Evolutionary conservation across 345 rosid genomes (phyloP), one percentile per base, ranked within the genome.

Genomic region (Eucalyptus erythrocorys): DNA sequence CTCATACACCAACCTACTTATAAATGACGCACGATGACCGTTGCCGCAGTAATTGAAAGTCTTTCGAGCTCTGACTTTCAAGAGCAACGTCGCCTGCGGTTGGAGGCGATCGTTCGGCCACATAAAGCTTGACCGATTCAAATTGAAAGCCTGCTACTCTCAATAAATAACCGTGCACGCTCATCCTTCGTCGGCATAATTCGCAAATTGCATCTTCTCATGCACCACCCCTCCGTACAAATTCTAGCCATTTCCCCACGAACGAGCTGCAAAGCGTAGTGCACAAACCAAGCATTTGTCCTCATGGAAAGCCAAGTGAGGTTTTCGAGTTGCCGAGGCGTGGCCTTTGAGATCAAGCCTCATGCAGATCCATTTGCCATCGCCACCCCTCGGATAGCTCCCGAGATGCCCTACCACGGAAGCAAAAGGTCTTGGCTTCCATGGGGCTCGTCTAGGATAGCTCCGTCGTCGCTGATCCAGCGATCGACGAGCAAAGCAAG

Each of bases 271-370:
- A 71, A 37, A 71, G 27, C 45, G 12, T 71, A 40, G 82, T 71
- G 14, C 82, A 37, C 45, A 21, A 76, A 76, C 47, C 82, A 76
- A 76, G 82, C 47, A 76, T 5, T 68, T 10, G 47, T 76, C 47
- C 82, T 50, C 68, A 94, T 94, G 94, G 91, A 93, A 59, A 85
- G 68, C 49, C 92, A 94, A 4, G 92, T 93, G 53, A 92, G 97
- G 90, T 95, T 95, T 89, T 91, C 94, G 22, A 95, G 98, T 90
- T 96, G 96, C 92, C 87, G 97, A 91, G 98, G 95, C 50, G 96
- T 96, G 14, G 92, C 96, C 45, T 93, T 94, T 85, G 98, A 96
- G 93, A 92, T 94, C 59, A 91, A 95, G 90, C 93, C 96, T 87
- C 95, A 90, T 85, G 91, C 88, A 27, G 89, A 90, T 89, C 96